A percentile compares a stretch with the other conserved stretches of the same genome.
These are phyloP conservation scores for Hypoxylon sp. DNA, from an alignment of 2,329 filamentous ascomycete species.

Conservation along the genomic window DNA sequence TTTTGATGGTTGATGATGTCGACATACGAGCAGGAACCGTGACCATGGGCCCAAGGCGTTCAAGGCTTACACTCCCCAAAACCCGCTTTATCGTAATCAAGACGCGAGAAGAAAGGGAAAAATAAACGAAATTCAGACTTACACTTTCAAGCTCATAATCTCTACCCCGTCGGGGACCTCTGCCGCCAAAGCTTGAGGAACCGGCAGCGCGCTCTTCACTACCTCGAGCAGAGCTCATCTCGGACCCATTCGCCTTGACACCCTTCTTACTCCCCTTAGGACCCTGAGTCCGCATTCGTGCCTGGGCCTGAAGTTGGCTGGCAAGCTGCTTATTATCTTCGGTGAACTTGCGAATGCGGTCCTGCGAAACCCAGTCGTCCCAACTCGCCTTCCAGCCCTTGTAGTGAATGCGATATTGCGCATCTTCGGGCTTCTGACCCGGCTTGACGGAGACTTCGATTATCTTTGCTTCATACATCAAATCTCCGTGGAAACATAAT, in stretches of 20 bases:
- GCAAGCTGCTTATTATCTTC: slow-evolving; percentile 96
- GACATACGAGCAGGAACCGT: slow-evolving; percentile 7
- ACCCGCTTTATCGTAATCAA: slow-evolving; percentile 9
- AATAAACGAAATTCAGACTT: slow-evolving; percentile 55
- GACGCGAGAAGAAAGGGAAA: slow-evolving; percentile 31
- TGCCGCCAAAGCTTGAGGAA: slow-evolving; percentile 69
- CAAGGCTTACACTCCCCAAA: slow-evolving; percentile 16
- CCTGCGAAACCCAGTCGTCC: slow-evolving; percentile 98
- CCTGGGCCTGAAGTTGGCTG: slow-evolving; percentile 75
- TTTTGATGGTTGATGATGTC: neutral
- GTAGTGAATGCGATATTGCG: slow-evolving; percentile 95
- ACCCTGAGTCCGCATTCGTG: slow-evolving; percentile 48
- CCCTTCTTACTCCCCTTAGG: slow-evolving; percentile 68
- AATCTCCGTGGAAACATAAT: slow-evolving; percentile 95
- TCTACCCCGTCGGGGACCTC: slow-evolving; percentile 79
- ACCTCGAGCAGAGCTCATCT: slow-evolving; percentile 74
- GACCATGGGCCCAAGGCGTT: slow-evolving; percentile 3
- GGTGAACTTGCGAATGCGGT: slow-evolving; percentile 92
- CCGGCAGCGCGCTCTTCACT: slow-evolving; percentile 82
- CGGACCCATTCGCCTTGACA: slow-evolving; percentile 63
- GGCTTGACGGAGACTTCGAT: slow-evolving; percentile 71
- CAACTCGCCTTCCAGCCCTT: slow-evolving; percentile 99
- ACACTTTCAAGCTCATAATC: slow-evolving; percentile 89
- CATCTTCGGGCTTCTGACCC: slow-evolving; percentile 68
- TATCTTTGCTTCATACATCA: slow-evolving; percentile 97